These are phyloP conservation scores for Chaetoceros muelleri DNA, from an alignment of 108 stramenopile species.

Conservation along the genomic window DNA sequence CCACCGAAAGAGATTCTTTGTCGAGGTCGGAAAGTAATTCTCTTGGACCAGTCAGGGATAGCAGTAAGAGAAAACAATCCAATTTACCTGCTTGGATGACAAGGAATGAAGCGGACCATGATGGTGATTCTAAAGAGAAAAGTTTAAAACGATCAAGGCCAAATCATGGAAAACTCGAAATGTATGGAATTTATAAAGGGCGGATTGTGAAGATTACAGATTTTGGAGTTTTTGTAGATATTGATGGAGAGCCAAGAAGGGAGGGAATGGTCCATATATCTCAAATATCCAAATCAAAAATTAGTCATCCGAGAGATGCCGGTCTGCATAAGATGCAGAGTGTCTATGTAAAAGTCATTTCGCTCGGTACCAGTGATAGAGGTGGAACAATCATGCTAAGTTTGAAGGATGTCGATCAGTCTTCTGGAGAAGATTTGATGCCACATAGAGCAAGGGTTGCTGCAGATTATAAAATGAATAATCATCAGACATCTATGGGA, in stretches of 20 bases:
- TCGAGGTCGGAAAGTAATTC: conserved; percentile 1
- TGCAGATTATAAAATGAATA: conserved; percentile 6
- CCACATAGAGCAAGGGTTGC: conserved; percentile 54
- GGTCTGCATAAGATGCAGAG: conserved; percentile 59
- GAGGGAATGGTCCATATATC: conserved; percentile 88
- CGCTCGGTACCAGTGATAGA: conserved; percentile 37
- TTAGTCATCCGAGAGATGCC: conserved; percentile 37
- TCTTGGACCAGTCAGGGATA: conserved; percentile 19
- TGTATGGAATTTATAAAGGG: conserved; percentile 80
- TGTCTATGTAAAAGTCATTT: conserved; percentile 89
- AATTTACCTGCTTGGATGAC: conserved; percentile 91
- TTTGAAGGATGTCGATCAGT: conserved; percentile 93
- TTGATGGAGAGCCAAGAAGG: conserved; percentile 16
- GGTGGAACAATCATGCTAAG: conserved; percentile 60
- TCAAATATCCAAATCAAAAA: conserved; percentile 48
- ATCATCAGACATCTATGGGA: conserved; percentile 7
- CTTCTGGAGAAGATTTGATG: conserved; percentile 82
- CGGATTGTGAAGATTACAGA: conserved; percentile 76
- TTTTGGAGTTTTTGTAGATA: conserved; percentile 85
- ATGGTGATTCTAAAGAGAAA: conserved; percentile 6
- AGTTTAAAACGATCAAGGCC: no score
- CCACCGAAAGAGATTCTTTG: conserved; percentile 13
- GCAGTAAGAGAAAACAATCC: conserved; percentile 36
- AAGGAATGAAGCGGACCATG: conserved; percentile 12
- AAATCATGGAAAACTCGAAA: conserved; percentile 17